Evolutionary conservation across 768 basidiomycete genomes (phyloP).

Genomic region (Panaeolus papilionaceus): DNA sequence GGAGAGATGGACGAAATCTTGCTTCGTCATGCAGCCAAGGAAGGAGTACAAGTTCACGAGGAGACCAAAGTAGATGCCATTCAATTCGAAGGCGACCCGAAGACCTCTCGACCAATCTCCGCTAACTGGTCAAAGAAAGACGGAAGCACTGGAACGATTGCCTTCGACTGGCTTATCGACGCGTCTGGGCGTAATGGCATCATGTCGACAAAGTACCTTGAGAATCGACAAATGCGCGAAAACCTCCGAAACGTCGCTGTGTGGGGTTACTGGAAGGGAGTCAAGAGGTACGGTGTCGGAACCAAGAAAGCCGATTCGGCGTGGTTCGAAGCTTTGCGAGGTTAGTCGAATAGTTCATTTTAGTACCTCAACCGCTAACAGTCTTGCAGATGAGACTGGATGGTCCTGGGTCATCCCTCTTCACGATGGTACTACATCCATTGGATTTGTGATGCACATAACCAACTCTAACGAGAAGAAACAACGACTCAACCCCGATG

Average conservation of each 20-base stretch:
- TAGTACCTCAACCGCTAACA: background rate
- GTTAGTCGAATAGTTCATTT: slow-evolving; percentile 34
- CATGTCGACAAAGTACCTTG: slow-evolving; percentile 63
- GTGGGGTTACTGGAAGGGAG: slow-evolving; percentile 72
- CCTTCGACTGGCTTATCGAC: slow-evolving; percentile 68
- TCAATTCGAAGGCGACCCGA: slow-evolving; percentile 43
- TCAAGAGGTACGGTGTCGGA: slow-evolving; percentile 46
- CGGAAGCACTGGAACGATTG: slow-evolving; percentile 45
- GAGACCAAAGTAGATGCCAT: slow-evolving; percentile 50
- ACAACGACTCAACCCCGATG: slow-evolving; percentile 22
- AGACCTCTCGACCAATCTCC: slow-evolving; percentile 39
- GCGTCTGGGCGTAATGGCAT: slow-evolving; percentile 66
- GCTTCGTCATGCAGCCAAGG: slow-evolving; percentile 55
- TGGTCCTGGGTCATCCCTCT: slow-evolving; percentile 66
- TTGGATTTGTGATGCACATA: slow-evolving; percentile 57
- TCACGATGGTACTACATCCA: slow-evolving; percentile 53
- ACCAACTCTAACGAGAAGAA: slow-evolving; percentile 40
- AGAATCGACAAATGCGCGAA: slow-evolving; percentile 58
- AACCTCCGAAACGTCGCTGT: slow-evolving; percentile 63
- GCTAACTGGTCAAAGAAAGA: slow-evolving; percentile 44
- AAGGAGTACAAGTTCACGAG: slow-evolving; percentile 57
- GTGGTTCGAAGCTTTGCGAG: slow-evolving; percentile 62
- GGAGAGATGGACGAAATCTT: slow-evolving; percentile 66
- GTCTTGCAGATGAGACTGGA: slow-evolving; percentile 52
- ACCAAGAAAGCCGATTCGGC: slow-evolving; percentile 50